Base-by-base conservation (phyloP, 2,329 filamentous ascomycete species). In the Calonectria fujianensis region DNA sequence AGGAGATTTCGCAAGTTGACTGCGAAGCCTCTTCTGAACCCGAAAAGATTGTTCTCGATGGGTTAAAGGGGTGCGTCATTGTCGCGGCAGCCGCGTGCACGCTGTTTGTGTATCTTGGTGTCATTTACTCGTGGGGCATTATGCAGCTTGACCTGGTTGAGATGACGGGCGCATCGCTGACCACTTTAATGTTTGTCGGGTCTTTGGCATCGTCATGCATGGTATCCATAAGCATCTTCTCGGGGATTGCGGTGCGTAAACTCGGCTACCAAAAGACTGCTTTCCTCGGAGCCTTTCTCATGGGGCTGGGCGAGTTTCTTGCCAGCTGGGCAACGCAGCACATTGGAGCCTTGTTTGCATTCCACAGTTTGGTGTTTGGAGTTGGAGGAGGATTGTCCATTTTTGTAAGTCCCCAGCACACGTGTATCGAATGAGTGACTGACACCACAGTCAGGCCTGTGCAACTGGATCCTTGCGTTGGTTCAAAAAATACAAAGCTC, bases 61-160 rank as follows among this genome's bases (percentile, higher is more conserved):
- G 76, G 0, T 66, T 68, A 0, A 74, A 51, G 37, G 78, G 78
- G 4, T 80, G 78, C 72, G 72, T 80, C 0, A 73, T 76, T 4
- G 78, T 80, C 0, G 31, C 48, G 7, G 78, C 78, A 3, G 78
- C 78, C 16, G 70, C 78, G 1, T 80, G 78, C 16, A 79, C 78
- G 0, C 35, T 83, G 1, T 83, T 83, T 2, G 75, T 83, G 1
- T 83, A 83, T 24, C 79, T 83, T 0, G 82, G 82, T 0, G 78
- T 83, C 13, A 69, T 83, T n/a, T 83, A 83, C 61, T 83, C 82
- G 0, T 83, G 81, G 79, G 82, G 82, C 31, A 82, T 83, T 13
- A 80, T 83, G 74, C 82, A 83, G 65, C 77, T 83, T 27, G 67
- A 77, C 20, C 79, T 83, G 1, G 77, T 81, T 9, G 78, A 81